Evolutionary conservation across 257 asterid species (phyloP), one percentile per base, ranked within the genome.

Genomic region (Ophiorrhiza pumila): DNA sequence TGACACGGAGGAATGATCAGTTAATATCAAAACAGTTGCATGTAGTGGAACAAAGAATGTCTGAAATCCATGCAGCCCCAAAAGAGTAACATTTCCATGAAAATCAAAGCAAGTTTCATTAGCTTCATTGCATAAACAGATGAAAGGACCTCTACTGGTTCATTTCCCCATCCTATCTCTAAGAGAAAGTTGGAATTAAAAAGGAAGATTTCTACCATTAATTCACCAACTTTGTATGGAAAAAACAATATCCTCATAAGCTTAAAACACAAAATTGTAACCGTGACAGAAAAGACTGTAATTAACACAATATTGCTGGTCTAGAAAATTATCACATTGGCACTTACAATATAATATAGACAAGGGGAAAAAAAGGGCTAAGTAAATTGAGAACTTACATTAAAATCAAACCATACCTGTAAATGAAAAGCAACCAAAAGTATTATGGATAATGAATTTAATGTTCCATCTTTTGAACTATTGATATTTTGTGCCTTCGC

Each of bases 401-500:
- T 57, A 50, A 34, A 55, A 46, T 29, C 52, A 42, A 68, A 61
- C 41, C 50, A 73, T 89, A 91, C 97, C 97, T 94, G 96, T 85
- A 91, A 80, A 84, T 94, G 97, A 76, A 94, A 94, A 71, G 97
- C 96, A 52, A 85, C 96, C 88, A 94, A 79, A 49, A 86, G 89
- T 72, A 93, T 86, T 73, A 93, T 86, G 69, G 96, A 89, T 71
- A 93, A 87, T 67, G 97, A 89, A 78, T 93, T 93, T 86, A 91
- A 79, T 42, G 98, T 93, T 74, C 82, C 84, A 79, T 91, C 93
- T 81, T 83, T 93, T 39, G 97, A 90, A 75, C 96, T 87, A 82
- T 93, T 91, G 77, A 93, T 87, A 65, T 87, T 81, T 63, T 94
- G 87, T 70, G 94, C 91, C 79, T 86, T 91, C 15, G 96, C 98